These are phyloP conservation scores for Alternaria sp. DNA, from an alignment of 2,329 filamentous ascomycete species.

Conservation along the genomic window DNA sequence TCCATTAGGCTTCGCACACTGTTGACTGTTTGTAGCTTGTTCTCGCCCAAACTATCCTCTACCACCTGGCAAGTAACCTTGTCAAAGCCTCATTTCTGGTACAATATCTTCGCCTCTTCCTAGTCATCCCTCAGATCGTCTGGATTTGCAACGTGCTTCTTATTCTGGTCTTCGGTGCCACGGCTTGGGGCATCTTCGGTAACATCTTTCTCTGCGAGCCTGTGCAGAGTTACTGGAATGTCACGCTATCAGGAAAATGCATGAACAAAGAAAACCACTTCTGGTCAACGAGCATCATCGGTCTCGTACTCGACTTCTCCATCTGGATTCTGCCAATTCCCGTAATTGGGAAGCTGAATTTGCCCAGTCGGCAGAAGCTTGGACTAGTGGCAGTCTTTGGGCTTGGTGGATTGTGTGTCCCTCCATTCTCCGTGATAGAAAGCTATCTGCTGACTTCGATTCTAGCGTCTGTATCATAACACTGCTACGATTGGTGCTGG, in stretches of 20 bases:
- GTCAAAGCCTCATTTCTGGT: constrained; percentile 42
- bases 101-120: constrained; percentile 41
- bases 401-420: constrained; percentile 45
- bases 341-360: constrained; percentile 33
- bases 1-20: not conserved
- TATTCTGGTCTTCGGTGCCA: constrained; percentile 21
- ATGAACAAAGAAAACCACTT: constrained; percentile 33
- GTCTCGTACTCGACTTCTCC: constrained; percentile 38
- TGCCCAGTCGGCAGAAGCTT: constrained; percentile 43
- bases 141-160: constrained; percentile 25
- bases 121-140: constrained; percentile 5
- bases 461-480: constrained; percentile 38
- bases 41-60: constrained; percentile 38
- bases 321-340: constrained; percentile 43
- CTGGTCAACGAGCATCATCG: constrained; percentile 31
- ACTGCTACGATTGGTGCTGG: constrained; percentile 36
- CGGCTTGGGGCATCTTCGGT: constrained; percentile 36
- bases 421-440: not conserved
- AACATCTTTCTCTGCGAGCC: constrained; percentile 39
- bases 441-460: not conserved
- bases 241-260: constrained; percentile 24
- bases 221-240: constrained; percentile 35
- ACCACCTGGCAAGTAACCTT: constrained; percentile 40
- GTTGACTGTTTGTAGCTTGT: constrained; percentile 30
- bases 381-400: constrained; percentile 44